Evolutionary conservation across 495 filamentous ascomycete species (phyloP).

Genomic region (Neurospora sp.): DNA sequence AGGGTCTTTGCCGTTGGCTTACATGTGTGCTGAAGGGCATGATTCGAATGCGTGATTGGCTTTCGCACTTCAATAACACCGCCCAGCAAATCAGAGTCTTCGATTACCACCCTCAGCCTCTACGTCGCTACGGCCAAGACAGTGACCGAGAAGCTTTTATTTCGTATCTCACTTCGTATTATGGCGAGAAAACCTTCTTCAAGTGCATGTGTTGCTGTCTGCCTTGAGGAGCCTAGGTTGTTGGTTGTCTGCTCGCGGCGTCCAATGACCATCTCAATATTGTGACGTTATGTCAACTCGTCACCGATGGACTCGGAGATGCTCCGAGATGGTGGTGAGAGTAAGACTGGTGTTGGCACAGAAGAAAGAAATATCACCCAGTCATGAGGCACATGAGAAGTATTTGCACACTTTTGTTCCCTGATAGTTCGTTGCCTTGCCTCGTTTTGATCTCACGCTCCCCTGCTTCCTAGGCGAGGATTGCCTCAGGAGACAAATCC

Average conservation of each 20-base stretch:
- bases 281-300: background rate
- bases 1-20: background rate
- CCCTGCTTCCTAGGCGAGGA: background rate
- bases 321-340: background rate
- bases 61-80: background rate
- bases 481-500: background rate
- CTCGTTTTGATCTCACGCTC: background rate
- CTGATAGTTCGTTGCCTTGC: background rate
- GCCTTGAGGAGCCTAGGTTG: background rate
- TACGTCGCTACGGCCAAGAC: background rate
- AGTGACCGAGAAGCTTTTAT: background rate
- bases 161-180: background rate
- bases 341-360: background rate
- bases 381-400: background rate
- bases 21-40: background rate
- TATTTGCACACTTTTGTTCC: background rate
- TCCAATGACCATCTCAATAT: background rate
- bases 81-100: background rate
- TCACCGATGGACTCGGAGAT: background rate
- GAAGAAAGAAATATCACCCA: background rate
- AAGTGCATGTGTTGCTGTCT: background rate
- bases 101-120: background rate
- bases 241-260: background rate
- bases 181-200: background rate
- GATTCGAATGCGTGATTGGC: background rate